Base-by-base conservation (phyloP, 768 basidiomycete species). In the Xerocomellus amylosporus region DNA sequence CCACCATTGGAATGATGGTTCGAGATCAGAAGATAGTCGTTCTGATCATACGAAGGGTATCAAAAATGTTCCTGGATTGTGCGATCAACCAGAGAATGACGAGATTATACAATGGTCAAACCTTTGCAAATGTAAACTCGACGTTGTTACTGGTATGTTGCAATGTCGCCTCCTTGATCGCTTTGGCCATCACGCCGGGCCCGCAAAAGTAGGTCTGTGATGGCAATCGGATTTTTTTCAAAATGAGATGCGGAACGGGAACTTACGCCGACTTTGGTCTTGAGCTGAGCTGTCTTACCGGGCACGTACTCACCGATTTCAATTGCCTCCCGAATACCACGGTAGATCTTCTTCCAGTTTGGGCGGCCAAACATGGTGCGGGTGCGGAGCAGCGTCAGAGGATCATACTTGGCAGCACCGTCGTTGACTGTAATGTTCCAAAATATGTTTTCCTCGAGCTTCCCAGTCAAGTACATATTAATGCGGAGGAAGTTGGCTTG, bases 351-450 rank as follows among this genome's bases (percentile, higher is more conserved):
- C 69, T 84, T 85, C 86, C 91, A 98, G 69, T 96, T 85, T 19
- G 95, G 94, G 34, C 94, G 86, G 15, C 94, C 93, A 65, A 90
- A 97, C 79, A 89, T 88, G 20, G 94, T 97, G 38, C 89, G 87
- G 19, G 90, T 84, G 55, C 88, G 85, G 53, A 97, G 85, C 33
- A 93, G 82, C 2, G 94, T 96, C 54, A 98, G 75, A 30, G 93
- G 91, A 67, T 95, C 93, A 66, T 90, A 91, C 48, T 90, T 86
- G 7, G 88, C 85, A 52, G 88, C 89, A 20, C 84, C 86, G 62
- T 92, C 87, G 63, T 95, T 93, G 58, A 96, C 82, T 17, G 88
- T 86, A 55, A 95, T 90, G 69, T 94, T 94, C 87, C 90, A 92
- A 40, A 94, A 76, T 87, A 90, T 91, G 71, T 92, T 86, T 65